Percentiles rank a stretch among this genome's conserved stretches.
Conservation (phyloP, 2,329 filamentous ascomycete genomes). For the Ceratocystiopsis minuta region DNA sequence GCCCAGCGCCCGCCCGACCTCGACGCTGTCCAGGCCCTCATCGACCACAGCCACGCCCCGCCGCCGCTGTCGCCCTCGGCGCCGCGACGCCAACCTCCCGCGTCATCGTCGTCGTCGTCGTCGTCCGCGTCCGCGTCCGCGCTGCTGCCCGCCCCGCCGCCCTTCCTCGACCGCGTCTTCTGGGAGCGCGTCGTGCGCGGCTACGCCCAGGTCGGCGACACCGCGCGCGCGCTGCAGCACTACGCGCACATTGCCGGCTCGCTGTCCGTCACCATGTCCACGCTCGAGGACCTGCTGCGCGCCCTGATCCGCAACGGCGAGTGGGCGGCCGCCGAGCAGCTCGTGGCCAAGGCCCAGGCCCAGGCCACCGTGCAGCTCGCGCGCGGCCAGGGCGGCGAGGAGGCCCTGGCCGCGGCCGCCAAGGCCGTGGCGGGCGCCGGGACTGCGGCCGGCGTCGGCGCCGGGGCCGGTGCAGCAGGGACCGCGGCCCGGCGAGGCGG, state of each 20-base stretch:
- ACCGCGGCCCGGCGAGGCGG: too few relatives aligned
- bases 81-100: not conserved
- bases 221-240: constrained; percentile 28
- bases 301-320: constrained; percentile 11
- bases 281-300: constrained; percentile 25
- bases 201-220: constrained; percentile 37
- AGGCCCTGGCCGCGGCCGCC: not conserved
- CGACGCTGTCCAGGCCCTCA: constrained; percentile 38
- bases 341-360: constrained; percentile 13
- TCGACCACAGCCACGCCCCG: constrained; percentile 26
- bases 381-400: constrained; percentile 8
- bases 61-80: not conserved
- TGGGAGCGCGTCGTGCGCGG: constrained; percentile 55
- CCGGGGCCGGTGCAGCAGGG: too few relatives aligned
- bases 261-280: constrained; percentile 22
- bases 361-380: constrained; percentile 9
- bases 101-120: not conserved
- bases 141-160: not conserved
- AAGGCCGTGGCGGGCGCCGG: not conserved
- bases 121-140: not conserved
- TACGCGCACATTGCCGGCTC: constrained; percentile 26
- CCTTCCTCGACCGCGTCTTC: constrained; percentile 38
- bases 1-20: constrained; percentile 38
- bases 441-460: constrained; percentile 1
- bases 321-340: constrained; percentile 9